A percentile compares a stretch with the other conserved stretches of the same genome.
Evolutionary conservation across 192 early-diverging fungal genomes (phyloP).

Genomic region (Phycomyces nitens): DNA sequence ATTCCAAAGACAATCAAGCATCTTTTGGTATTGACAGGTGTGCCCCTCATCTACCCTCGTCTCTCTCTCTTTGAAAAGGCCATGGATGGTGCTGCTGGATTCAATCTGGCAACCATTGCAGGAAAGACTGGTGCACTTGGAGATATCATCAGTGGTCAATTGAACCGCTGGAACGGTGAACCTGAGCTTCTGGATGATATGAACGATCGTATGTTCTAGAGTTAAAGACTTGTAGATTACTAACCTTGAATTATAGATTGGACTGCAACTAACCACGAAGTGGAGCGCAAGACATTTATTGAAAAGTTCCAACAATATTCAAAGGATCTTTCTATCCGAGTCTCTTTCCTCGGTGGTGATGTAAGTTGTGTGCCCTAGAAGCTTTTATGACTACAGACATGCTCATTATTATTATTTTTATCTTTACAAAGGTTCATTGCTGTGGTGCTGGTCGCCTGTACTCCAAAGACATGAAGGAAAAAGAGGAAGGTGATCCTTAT

Average conservation of each 20-base stretch:
- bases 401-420: slow-evolving; percentile 11
- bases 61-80: slow-evolving; percentile 65
- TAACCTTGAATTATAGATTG: slow-evolving; percentile 39
- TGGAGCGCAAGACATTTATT: slow-evolving; percentile 67
- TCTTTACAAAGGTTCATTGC: slow-evolving; percentile 51
- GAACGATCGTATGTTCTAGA: slow-evolving; percentile 63
- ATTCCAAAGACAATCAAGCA: slow-evolving; percentile 57
- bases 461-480: slow-evolving; percentile 51
- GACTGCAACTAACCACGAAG: slow-evolving; percentile 64
- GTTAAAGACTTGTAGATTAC: too few relatives aligned
- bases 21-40: slow-evolving; percentile 65
- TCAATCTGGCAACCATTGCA: slow-evolving; percentile 50
- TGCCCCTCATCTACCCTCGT: slow-evolving; percentile 77
- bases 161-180: slow-evolving; percentile 64
- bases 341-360: slow-evolving; percentile 81
- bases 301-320: slow-evolving; percentile 66
- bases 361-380: slow-evolving; percentile 48
- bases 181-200: slow-evolving; percentile 84
- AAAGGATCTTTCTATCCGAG: slow-evolving; percentile 52
- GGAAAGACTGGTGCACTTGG: slow-evolving; percentile 53
- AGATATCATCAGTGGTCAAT: slow-evolving; percentile 30
- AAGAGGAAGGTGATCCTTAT: slow-evolving; percentile 57
- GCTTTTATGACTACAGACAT: neutral
- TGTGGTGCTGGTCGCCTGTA: slow-evolving; percentile 59
- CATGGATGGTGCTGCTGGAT: slow-evolving; percentile 54